phyloP scores from a whole-genome alignment of 1,284 basidiomycete species.

The Thelephora terrestris region DNA sequence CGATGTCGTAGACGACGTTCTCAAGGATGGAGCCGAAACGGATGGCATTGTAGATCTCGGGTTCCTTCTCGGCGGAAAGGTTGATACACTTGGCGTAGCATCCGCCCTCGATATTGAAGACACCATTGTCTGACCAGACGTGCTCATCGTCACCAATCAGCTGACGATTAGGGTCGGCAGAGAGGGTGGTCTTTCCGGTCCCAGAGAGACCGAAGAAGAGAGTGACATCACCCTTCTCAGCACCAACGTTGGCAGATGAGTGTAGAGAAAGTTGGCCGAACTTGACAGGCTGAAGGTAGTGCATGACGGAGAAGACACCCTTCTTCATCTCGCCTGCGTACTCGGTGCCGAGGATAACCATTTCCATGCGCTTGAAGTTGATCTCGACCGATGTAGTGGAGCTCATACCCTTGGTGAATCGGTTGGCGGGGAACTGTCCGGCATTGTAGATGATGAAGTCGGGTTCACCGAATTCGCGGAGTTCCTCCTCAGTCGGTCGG shows the following conservation, averaged over 20 bases:
- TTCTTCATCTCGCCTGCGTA: slow-evolving; percentile 99
- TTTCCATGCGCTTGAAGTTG: slow-evolving; percentile 99
- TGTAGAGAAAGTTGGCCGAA: slow-evolving; percentile 97
- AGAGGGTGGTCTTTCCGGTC: slow-evolving; percentile 97
- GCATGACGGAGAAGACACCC: slow-evolving; percentile 99
- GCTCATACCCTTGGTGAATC: slow-evolving; percentile 99
- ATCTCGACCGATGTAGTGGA: slow-evolving; percentile 98
- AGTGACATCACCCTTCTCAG: slow-evolving; percentile 84
- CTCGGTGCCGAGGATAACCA: slow-evolving; percentile 99
- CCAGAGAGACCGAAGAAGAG: slow-evolving; percentile 99
- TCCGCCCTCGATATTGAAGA: slow-evolving; percentile 99
- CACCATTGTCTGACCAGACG: slow-evolving; percentile 95
- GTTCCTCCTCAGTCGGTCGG: slow-evolving; percentile 91
- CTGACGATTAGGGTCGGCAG: slow-evolving; percentile 83
- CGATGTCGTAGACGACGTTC: slow-evolving; percentile 97
- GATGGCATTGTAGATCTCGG: slow-evolving; percentile 96
- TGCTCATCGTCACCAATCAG: slow-evolving; percentile 98
- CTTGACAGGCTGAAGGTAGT: slow-evolving; percentile 98
- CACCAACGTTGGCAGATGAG: slow-evolving; percentile 97
- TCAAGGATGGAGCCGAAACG: slow-evolving; percentile 95
- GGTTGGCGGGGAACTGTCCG: slow-evolving; percentile 99
- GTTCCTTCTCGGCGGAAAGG: slow-evolving; percentile 93
- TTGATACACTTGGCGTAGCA: slow-evolving; percentile 99
- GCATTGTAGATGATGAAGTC: slow-evolving; percentile 99
- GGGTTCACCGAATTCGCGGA: slow-evolving; percentile 93